Conservation (phyloP, 305 asterid genomes). For the Solanum hybrid region DNA sequence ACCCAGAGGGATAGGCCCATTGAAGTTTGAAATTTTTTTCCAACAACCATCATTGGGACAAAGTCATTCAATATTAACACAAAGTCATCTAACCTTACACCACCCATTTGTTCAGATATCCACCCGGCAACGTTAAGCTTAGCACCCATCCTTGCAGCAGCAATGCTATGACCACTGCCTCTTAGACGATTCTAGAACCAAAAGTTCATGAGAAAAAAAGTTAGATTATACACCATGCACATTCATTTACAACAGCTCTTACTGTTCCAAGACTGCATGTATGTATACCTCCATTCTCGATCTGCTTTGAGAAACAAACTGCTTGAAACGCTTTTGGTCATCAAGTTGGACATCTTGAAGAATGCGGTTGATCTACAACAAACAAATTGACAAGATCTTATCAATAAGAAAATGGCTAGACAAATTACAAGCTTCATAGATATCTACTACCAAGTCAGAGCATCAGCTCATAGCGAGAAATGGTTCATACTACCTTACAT, state of each 20-base stretch:
- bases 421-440: not conserved
- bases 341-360: constrained; percentile 92
- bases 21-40: not conserved
- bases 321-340: constrained; percentile 93
- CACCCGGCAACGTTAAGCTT: constrained; percentile 96
- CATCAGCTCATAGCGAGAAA: not conserved
- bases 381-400: constrained; percentile 11
- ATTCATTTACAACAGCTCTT: not conserved
- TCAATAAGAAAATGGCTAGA: constrained; percentile 8
- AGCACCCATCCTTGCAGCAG: constrained; percentile 97
- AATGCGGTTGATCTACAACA: constrained; percentile 61
- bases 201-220: constrained; percentile 9
- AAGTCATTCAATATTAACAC: not conserved
- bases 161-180: constrained; percentile 97
- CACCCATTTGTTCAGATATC: constrained; percentile 97
- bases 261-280: constrained; percentile 2
- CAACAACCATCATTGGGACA: not conserved
- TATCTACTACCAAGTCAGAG: not conserved
- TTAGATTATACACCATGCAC: not conserved
- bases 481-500: not conserved
- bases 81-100: constrained; percentile 57
- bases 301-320: constrained; percentile 95
- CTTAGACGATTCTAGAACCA: constrained; percentile 74
- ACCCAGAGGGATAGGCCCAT: not conserved
- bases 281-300: constrained; percentile 89